Evolutionary conservation across 1,139 yeast genomes (phyloP), one percentile per base, ranked within the genome.

Genomic region (Sugiyamaella pinicola): DNA sequence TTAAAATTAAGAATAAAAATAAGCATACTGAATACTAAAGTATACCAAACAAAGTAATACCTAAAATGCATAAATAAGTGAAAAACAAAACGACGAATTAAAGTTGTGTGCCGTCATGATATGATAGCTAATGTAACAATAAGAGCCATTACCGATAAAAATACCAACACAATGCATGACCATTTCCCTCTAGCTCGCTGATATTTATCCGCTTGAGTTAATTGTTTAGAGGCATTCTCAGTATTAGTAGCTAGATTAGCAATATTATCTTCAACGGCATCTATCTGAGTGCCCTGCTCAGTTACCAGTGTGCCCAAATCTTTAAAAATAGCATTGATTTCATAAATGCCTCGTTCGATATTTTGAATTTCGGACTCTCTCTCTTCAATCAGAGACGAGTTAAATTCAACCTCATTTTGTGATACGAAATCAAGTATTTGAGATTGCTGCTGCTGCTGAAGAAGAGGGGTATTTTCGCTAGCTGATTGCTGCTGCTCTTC

Each of bases 271-370:
- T 89, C 96, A 15, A 90, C 82, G 0, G 89, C 81, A 65, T 88
- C 96, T 24, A 90, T 77, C 60, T 87, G 91, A 37, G 81, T 84
- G 4, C 96, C 96, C 66, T 90, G 97, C 65, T 87, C 93, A 51
- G 78, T 76, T 1, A 90, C 95, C 61, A 90, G 71, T 39, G 82
- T 79, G 13, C 90, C 90, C 57, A 90, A 71, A 62, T 89, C 96
- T 59, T 84, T 83, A 68, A 89, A 90, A 1, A 90, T 89, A 6
- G 90, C 78, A 65, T 90, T 89, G 46, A 90, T 89, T 62, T 90
- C 96, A 55, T 78, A 78, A 6, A 90, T 87, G 0, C 96, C 95
- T 49, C 82, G 81, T 41, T 86, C 82, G 6, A 90, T 86, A 57
- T 80, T 83, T 34, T 77, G 76, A 26, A 90, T 86, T 57, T 88